phyloP scores from a whole-genome alignment of 805 yeast species.

The Cyberlindnera maclurae region DNA sequence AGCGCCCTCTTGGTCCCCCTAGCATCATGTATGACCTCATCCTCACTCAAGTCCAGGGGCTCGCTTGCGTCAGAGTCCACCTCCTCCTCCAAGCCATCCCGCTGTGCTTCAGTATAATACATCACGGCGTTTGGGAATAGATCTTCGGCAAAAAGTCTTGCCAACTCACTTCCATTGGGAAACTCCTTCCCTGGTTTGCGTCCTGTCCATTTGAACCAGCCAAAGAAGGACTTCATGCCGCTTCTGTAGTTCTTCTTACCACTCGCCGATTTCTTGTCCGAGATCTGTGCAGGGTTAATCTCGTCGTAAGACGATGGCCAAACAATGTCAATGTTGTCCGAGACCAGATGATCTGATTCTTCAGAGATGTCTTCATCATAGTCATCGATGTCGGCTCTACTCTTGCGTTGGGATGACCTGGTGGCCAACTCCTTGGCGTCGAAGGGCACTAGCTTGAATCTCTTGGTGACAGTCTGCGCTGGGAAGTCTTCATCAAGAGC shows the following conservation, averaged over 20 bases:
- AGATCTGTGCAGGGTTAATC: slow-evolving; percentile 48
- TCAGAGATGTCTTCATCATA: slow-evolving; percentile 28
- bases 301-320: slow-evolving; percentile 66
- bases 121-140: slow-evolving; percentile 80
- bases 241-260: slow-evolving; percentile 56
- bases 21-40: slow-evolving; percentile 4
- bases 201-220: slow-evolving; percentile 86
- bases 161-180: slow-evolving; percentile 72
- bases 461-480: slow-evolving; percentile 54
- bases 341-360: slow-evolving; percentile 48
- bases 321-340: slow-evolving; percentile 45
- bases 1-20: no score
- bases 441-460: slow-evolving; percentile 37
- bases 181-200: slow-evolving; percentile 68
- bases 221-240: slow-evolving; percentile 80
- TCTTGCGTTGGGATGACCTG: slow-evolving; percentile 11
- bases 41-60: slow-evolving; percentile 35
- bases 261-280: slow-evolving; percentile 38
- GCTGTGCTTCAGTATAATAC: slow-evolving; percentile 68
- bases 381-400: slow-evolving; percentile 15
- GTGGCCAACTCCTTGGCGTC: slow-evolving; percentile 12
- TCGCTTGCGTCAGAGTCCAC: slow-evolving; percentile 48
- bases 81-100: slow-evolving; percentile 52
- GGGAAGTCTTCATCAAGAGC: slow-evolving; percentile 36
- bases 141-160: slow-evolving; percentile 68